Percentiles rank a stretch among this genome's conserved stretches.
phyloP scores from a whole-genome alignment of 1,284 basidiomycete species.

The Ceratobasidium sp. region DNA sequence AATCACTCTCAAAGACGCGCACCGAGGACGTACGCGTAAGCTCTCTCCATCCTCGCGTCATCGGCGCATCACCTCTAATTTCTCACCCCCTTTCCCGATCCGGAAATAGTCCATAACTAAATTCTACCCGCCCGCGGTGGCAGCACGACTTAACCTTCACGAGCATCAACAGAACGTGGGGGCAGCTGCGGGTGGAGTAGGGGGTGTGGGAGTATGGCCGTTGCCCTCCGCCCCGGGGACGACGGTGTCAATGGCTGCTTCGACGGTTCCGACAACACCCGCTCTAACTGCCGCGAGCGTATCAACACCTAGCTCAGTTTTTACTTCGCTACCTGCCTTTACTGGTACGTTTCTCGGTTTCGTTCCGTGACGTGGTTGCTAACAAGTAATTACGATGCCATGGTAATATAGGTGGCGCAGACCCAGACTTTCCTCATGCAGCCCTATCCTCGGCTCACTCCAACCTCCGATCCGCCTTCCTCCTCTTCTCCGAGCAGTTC shows the following conservation, averaged over 20 bases:
- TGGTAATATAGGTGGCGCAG: slow-evolving; percentile 20
- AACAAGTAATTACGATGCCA: not conserved
- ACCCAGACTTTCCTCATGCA: slow-evolving; percentile 30
- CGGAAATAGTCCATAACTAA: slow-evolving; percentile 24
- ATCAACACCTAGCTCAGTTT: slow-evolving; percentile 31
- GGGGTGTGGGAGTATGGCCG: not conserved
- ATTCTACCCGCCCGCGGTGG: slow-evolving; percentile 22
- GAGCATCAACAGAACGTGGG: slow-evolving; percentile 19
- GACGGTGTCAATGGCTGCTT: slow-evolving; percentile 36
- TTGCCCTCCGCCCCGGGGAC: slow-evolving; percentile 41
- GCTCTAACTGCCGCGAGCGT: slow-evolving; percentile 35
- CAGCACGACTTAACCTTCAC: slow-evolving; percentile 33
- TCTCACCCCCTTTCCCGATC: slow-evolving; percentile 41
- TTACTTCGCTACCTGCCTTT: slow-evolving; percentile 26
- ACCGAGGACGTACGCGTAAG: slow-evolving; percentile 35
- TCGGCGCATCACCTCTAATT: slow-evolving; percentile 17
- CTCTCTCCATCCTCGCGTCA: not conserved
- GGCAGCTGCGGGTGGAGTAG: not conserved
- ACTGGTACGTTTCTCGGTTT: slow-evolving; percentile 15
- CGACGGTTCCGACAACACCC: slow-evolving; percentile 36
- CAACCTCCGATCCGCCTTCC: slow-evolving; percentile 26
- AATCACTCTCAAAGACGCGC: slow-evolving; percentile 16
- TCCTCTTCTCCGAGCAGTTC: slow-evolving; percentile 41
- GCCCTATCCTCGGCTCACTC: slow-evolving; percentile 20
- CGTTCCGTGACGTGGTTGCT: not conserved